Evolutionary conservation across 2,329 filamentous ascomycete genomes (phyloP), one percentile per base, ranked within the genome.

Genomic region (Xylaria sp.): DNA sequence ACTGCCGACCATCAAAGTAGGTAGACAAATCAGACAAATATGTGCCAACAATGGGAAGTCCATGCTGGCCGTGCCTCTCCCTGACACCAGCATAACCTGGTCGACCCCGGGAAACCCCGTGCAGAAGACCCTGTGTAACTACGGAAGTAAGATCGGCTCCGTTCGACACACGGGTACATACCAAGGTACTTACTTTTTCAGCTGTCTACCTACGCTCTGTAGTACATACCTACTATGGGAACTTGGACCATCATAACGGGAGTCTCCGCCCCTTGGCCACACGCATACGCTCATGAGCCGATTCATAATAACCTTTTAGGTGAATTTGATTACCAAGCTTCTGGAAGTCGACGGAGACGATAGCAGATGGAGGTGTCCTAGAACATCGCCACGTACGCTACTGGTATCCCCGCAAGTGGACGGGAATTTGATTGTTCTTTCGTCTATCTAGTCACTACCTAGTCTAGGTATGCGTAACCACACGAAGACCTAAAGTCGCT

Each of bases 71-170:
- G 65, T 28, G 60, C 34, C 39, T 65, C 48, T 65, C 48, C 18
- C 20, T 57, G 56, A 54, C 39, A 50, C 56, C 28, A 41, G 57
- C 37, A 57, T 15, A 56, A 69, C 51, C 28, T 66, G 52, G 66
- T 56, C 56, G 63, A 61, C 65, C 63, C 66, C 66, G 62, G 56
- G 58, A 58, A 55, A 62, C 39, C 41, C 56, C 56, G 39, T 46
- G 15, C 23, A 13, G 41, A 8, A 37, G 34, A 2, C 34, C 34
- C 10, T 37, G 34, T 37, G 34, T 37, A 9, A 18, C 56, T 50
- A 51, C 65, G 63, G 50, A 66, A 66, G 63, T 28, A 50, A 41
- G 37, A 59, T 59, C 46, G 58, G 46, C 57, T 58, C 46, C 51
- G 61, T 65, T 61, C 23, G 44, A 61, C 39, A 20, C 50, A 52